Evolutionary conservation across 768 basidiomycete species (phyloP), one percentile per base, ranked within the genome.

Genomic region (Hypholoma sublateritium): DNA sequence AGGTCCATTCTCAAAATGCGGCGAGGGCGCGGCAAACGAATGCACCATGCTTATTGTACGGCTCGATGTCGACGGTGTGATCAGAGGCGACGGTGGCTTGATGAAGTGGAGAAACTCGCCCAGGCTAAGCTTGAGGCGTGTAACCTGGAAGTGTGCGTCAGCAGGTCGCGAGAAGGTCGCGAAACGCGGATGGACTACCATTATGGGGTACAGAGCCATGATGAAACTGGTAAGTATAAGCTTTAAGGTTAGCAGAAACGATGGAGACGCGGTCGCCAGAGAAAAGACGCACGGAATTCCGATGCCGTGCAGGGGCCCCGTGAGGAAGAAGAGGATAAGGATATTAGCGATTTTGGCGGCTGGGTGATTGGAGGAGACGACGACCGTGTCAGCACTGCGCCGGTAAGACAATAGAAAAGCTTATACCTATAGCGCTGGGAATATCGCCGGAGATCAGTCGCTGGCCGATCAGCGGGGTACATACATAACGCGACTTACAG

Each of bases 181-280:
- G 28, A 7, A 41, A 19, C 13, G 24, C 11, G 37, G n/a, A 5
- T 36, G 2, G 50, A 35, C 19, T 24, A 63, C 61, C 16, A 64
- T 28, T 22, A 63, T 43, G 19, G 65, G 65, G 37, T 63, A 62
- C 32, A 66, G 19, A 8, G 62, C 62, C 53, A 62, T 59, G 28
- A 62, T 58, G 5, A 21, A 16, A 17, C 13, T 9, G 7, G 34
- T 28, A 24, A 11, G 16, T 34, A 32, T 9, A 32, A 32, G 28
- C 28, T 32, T 32, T 32, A 32, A 32, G 28, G 28, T 32, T 32
- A 32, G 28, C 28, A 32, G 28, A 32, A 32, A 32, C 28, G 28
- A 32, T 32, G 28, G 28, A 32, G 28, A 32, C 24, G 25, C 1
- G 8, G 42, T 12, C 19, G 36, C 22, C 28, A 34, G 22, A 5